phyloP scores from a whole-genome alignment of 768 basidiomycete species.

The Lactarius deliciosus region DNA sequence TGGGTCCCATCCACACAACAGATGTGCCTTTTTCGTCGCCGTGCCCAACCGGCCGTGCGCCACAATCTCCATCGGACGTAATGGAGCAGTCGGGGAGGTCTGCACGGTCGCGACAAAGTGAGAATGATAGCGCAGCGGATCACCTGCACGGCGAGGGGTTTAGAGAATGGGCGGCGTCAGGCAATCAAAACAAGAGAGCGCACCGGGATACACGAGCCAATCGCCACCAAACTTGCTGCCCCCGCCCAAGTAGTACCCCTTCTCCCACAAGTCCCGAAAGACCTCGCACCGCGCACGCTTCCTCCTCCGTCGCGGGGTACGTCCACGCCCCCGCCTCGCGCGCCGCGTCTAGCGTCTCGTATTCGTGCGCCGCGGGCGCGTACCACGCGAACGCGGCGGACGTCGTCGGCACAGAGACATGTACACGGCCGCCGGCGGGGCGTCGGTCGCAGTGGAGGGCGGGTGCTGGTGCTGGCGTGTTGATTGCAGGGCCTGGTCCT shows the following conservation, averaged over 20 bases:
- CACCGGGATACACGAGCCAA: constrained; percentile 94
- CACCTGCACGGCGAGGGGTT: constrained; percentile 49
- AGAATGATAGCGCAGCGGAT: constrained; percentile 94
- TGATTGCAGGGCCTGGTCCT: not conserved
- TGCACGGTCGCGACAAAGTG: constrained; percentile 89
- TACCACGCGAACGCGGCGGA: constrained; percentile 75
- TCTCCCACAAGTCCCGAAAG: constrained; percentile 77
- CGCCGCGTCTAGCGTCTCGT: constrained; percentile 59
- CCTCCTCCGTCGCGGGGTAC: constrained; percentile 62
- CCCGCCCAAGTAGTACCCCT: constrained; percentile 83
- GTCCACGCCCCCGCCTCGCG: constrained; percentile 70
- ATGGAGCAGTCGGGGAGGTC: constrained; percentile 53
- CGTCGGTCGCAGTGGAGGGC: not conserved
- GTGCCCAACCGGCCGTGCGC: constrained; percentile 95
- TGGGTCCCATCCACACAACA: constrained; percentile 88
- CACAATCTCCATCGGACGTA: constrained; percentile 91
- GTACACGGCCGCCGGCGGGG: constrained; percentile 36
- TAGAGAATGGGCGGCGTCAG: too few relatives aligned
- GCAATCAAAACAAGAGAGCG: constrained; percentile 26
- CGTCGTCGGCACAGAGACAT: constrained; percentile 66
- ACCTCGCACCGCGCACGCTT: constrained; percentile 81
- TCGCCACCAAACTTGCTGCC: constrained; percentile 96
- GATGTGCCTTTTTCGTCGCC: constrained; percentile 94
- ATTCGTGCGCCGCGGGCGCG: constrained; percentile 42
- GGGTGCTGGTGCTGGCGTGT: too few relatives aligned